phyloP scores from a whole-genome alignment of 768 basidiomycete genomes.

The Inosperma sp. region DNA sequence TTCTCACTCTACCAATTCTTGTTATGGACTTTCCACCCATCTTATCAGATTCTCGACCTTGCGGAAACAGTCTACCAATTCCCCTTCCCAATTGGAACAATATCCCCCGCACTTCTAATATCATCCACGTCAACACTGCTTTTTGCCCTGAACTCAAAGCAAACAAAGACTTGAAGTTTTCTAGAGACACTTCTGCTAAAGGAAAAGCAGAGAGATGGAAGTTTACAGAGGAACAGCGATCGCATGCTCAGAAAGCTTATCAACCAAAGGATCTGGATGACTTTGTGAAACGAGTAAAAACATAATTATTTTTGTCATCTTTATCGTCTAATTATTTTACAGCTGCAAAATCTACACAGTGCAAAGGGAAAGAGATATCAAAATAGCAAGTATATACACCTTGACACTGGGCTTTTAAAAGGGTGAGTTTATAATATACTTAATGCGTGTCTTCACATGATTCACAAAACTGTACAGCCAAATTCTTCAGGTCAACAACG shows the following conservation, averaged over 20 bases:
- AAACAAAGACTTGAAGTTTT: neutral
- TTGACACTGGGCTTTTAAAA: neutral
- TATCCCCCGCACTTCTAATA: neutral
- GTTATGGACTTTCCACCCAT: no score
- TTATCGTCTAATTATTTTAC: neutral
- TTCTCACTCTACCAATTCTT: no score
- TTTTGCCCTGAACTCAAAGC: neutral
- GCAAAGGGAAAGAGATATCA: neutral
- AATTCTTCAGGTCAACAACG: neutral
- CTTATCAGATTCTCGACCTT: no score
- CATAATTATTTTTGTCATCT: neutral
- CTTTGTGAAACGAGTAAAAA: neutral
- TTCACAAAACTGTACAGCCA: neutral
- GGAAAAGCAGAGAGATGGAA: neutral
- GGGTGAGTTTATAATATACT: neutral
- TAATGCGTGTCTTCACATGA: neutral
- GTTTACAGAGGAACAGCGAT: neutral
- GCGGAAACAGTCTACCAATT: no score
- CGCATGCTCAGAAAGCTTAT: neutral
- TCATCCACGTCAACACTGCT: neutral
- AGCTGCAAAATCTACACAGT: neutral
- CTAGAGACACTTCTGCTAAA: neutral
- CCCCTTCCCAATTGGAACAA: neutral
- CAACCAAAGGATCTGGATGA: neutral
- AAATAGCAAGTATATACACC: neutral